These are phyloP conservation scores for Sphaceloma murrayae DNA, from an alignment of 2,329 filamentous ascomycete species.

Conservation along the genomic window DNA sequence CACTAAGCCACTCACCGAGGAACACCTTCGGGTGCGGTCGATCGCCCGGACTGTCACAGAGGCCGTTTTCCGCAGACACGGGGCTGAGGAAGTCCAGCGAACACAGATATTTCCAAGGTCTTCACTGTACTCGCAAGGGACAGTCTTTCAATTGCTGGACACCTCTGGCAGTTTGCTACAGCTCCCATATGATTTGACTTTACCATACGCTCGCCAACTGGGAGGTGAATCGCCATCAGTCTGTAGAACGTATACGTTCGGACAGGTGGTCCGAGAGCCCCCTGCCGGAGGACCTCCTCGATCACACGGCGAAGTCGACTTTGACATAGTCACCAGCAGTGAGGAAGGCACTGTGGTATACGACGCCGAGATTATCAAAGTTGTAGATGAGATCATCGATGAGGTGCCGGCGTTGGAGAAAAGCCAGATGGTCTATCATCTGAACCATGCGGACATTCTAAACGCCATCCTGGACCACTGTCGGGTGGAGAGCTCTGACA, in stretches of 20 bases:
- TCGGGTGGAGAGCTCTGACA: slow-evolving; percentile 59
- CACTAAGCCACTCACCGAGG: slow-evolving; percentile 17
- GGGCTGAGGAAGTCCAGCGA: slow-evolving; percentile 70
- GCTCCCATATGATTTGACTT: slow-evolving; percentile 84
- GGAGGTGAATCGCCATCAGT: slow-evolving; percentile 59
- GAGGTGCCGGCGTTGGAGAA: slow-evolving; percentile 63
- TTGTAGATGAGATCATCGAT: slow-evolving; percentile 80
- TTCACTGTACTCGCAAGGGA: slow-evolving; percentile 57
- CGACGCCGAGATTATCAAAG: slow-evolving; percentile 88
- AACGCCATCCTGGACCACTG: slow-evolving; percentile 87
- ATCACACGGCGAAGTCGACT: slow-evolving; percentile 83
- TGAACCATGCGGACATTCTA: slow-evolving; percentile 81
- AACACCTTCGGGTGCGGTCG: slow-evolving; percentile 24
- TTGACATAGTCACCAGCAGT: slow-evolving; percentile 75
- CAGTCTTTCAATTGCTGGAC: slow-evolving; percentile 72
- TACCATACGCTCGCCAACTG: slow-evolving; percentile 77
- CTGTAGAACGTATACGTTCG: slow-evolving; percentile 77
- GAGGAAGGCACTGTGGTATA: slow-evolving; percentile 76
- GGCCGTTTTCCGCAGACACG: slow-evolving; percentile 77
- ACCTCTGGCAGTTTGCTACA: slow-evolving; percentile 79
- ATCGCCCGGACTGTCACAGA: slow-evolving; percentile 64
- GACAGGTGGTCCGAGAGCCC: slow-evolving; percentile 73
- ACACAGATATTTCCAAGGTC: slow-evolving; percentile 74
- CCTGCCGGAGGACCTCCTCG: slow-evolving; percentile 70
- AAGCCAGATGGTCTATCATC: slow-evolving; percentile 72